Evolutionary conservation across 139 green algal species (phyloP), one percentile per base, ranked within the genome.

Genomic region (Chloropicon primus): DNA sequence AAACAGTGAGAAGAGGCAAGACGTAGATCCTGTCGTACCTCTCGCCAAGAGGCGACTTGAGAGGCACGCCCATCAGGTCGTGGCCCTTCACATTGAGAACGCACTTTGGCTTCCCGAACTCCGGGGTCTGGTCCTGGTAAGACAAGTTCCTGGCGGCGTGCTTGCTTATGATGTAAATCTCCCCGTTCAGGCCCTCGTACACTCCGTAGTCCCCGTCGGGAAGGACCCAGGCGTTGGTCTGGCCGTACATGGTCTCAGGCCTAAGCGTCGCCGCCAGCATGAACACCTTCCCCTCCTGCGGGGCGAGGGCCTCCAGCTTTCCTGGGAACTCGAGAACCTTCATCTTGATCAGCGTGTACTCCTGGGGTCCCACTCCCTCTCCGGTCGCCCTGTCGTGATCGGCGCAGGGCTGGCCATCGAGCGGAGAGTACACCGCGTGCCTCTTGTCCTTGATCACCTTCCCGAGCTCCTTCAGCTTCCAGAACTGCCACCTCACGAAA

Each of bases 281-380:
- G 85, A 86, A 98, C 17, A 98, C 89, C 29, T 89, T 81, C 73
- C 87, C 92, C 82, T 86, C 62, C 73, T 85, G 41, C 41, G 5
- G 41, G 41, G 41, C 74, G 79, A 97, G 83, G 24, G 26, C 73
- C 2, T 83, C 82, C 72, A 98, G 89, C 80, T 93, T 92, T 74
- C 90, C 90, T 90, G 85, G 22, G 24, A 79, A 79, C 84, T 95
- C 85, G 72, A 93, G 54, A 5, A 90, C 94, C 72, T 89, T 75
- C 93, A 99, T 94, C 89, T 99, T 99, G 80, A 98, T 91, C 27
- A 99, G 90, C 0, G 89, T 92, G 88, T 99, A 99, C 79, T 99
- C 94, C 86, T 98, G 93, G 0, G 94, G 95, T 2, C 84, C 85
- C 54, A 94, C 93, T 24, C 95, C 95, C 85, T 99, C 95, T 26